Evolutionary conservation across 2,329 filamentous ascomycete genomes (phyloP), one percentile per base, ranked within the genome.

Genomic region (Aureobasidium sp.): DNA sequence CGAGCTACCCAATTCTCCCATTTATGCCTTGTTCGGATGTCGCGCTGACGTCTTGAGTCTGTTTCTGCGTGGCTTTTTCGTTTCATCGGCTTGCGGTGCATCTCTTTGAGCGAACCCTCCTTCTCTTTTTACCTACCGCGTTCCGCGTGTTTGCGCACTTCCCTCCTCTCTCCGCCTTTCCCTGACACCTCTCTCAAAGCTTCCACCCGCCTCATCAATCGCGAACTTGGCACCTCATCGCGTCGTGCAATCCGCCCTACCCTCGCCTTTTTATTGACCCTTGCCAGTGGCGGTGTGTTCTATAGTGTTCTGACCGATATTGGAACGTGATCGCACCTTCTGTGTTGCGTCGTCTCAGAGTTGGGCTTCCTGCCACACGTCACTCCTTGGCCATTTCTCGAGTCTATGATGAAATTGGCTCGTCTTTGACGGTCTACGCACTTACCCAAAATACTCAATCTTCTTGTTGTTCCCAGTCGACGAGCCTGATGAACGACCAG

Each of bases 41-140:
- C 46, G 44, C 46, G 44, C 57, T 60, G 57, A 60, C 57, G 56
- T 59, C 44, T 60, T 50, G 46, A 60, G 46, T 60, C 56, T 59
- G 55, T 59, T n/a, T 29, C 39, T 39, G 56, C 15, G 53, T 57
- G 53, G 39, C 53, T 44, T 57, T 34, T 57, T 57, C 53, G n/a
- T 46, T 24, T 37, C 53, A 32, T 37, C 34, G n/a, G 53, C 53
- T 34, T 57, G 53, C 24, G 44, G 41, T 34, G 39, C 29, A 46
- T 57, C 37, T 41, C 51, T 26, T 44, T 20, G 51, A 43, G 37
- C 51, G 51, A 43, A 57, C 10, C 53, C 29, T 46, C 55, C 34
- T 59, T 39, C 55, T 59, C 44, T 43, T 47, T 48, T 36, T 60
- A 24, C 57, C 20, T 26, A 47, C 32, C 12, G 32, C 32, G 57